A percentile compares a stretch with the other conserved stretches of the same genome.
These are phyloP conservation scores for baker's yeast (Saccharomyces cerevisiae) DNA, from an alignment of 805 yeast species.

Conservation along the genomic window DNA sequence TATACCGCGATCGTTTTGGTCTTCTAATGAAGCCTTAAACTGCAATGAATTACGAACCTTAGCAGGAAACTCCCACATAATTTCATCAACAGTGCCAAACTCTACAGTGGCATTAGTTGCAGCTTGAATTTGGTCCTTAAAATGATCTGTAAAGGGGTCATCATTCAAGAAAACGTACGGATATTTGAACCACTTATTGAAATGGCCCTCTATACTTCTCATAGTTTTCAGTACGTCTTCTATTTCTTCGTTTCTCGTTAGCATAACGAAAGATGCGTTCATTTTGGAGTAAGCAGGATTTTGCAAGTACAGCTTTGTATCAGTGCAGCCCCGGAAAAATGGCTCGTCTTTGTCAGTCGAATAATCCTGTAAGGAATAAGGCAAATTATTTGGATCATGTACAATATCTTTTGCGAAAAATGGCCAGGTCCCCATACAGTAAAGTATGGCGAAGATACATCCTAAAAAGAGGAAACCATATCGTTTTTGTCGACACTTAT, in stretches of 20 bases:
- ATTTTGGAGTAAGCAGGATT: conserved; percentile 37
- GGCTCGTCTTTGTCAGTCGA: conserved; percentile 33
- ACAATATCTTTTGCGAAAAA: not conserved
- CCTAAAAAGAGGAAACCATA: not conserved
- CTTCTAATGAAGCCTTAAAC: conserved; percentile 51
- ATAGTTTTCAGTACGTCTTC: conserved; percentile 70
- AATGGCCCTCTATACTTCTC: conserved; percentile 71
- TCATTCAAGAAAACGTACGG: conserved; percentile 90
- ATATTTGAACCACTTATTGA: conserved; percentile 88
- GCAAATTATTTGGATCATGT: not conserved
- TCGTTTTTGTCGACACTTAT: not conserved
- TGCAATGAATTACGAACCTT: conserved; percentile 11
- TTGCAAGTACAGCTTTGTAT: conserved; percentile 31
- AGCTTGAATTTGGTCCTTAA: conserved; percentile 43
- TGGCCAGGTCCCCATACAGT: not conserved
- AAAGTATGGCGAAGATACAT: not conserved
- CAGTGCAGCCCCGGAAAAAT: conserved; percentile 50
- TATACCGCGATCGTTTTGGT: conserved; percentile 76
- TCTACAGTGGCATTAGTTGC: conserved; percentile 58
- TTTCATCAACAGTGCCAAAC: conserved; percentile 56
- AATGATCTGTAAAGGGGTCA: conserved; percentile 62
- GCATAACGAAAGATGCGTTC: conserved; percentile 74
- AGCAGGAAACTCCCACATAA: conserved; percentile 64
- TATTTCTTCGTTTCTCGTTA: conserved; percentile 74
- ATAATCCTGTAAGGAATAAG: conserved; percentile 13